Percentiles rank a stretch among this genome's conserved stretches.
Conservation (phyloP, 2,329 filamentous ascomycete genomes). For the Phyllosticta citrichinensis region DNA sequence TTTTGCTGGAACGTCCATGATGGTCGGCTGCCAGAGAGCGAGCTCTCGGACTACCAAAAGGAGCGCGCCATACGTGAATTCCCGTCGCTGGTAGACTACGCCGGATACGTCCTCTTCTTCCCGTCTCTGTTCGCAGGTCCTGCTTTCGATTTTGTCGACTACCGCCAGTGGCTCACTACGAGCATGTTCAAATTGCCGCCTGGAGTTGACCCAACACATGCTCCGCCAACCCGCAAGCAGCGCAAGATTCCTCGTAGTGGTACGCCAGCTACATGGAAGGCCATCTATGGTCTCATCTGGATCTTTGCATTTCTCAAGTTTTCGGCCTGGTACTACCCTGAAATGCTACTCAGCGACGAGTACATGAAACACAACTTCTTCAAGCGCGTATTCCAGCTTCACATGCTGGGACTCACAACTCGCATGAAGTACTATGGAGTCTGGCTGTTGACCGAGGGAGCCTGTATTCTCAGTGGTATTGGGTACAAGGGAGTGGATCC, state of each 20-base stretch:
- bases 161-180: conserved; percentile 83
- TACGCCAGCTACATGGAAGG: conserved; percentile 72
- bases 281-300: conserved; percentile 63
- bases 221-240: conserved; percentile 77
- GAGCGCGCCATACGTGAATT: conserved; percentile 67
- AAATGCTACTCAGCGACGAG: conserved; percentile 52
- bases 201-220: conserved; percentile 73
- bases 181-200: conserved; percentile 85
- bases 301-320: conserved; percentile 69
- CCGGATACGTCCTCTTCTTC: conserved; percentile 91
- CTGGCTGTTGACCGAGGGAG: conserved; percentile 85
- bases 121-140: conserved; percentile 82
- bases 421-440: conserved; percentile 95
- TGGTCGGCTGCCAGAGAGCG: conserved; percentile 65
- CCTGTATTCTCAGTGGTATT: conserved; percentile 86
- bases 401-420: conserved; percentile 73
- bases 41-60: conserved; percentile 80
- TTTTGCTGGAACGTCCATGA: conserved; percentile 99
- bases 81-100: conserved; percentile 68
- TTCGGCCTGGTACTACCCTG: conserved; percentile 54
- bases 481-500: conserved; percentile 91
- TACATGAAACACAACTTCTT: conserved; percentile 61
- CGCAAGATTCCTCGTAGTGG: conserved; percentile 87
- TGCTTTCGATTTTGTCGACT: conserved; percentile 90
- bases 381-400: conserved; percentile 65